Evolutionary conservation across 768 basidiomycete genomes (phyloP).

Genomic region (Lactarius evosmus): DNA sequence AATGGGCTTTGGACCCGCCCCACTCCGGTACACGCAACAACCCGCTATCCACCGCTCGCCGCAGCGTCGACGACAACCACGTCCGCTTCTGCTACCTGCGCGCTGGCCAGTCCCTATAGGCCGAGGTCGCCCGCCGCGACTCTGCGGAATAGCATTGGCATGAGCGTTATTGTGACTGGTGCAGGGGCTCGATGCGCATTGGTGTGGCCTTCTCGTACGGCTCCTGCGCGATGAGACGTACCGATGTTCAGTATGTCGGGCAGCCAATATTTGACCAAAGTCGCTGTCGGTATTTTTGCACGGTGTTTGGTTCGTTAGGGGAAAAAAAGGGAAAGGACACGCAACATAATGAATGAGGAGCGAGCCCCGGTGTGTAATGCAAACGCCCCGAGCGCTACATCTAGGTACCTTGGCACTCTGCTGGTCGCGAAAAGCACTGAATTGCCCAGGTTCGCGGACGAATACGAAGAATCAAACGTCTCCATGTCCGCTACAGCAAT

Average conservation of each 20-base stretch:
- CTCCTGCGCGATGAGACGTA: slow-evolving; percentile 43
- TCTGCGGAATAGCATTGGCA: slow-evolving; percentile 49
- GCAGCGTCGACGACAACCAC: slow-evolving; percentile 38
- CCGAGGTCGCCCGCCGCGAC: slow-evolving; percentile 30
- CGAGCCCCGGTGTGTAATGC: slow-evolving; percentile 43
- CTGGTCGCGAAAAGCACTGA: slow-evolving; percentile 32
- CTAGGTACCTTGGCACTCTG: slow-evolving; percentile 39
- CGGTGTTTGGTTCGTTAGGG: slow-evolving; percentile 29
- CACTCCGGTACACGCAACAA: slow-evolving; percentile 46
- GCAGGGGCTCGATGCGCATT: too few relatives aligned
- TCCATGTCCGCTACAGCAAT: slow-evolving; percentile 2
- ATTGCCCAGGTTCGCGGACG: slow-evolving; percentile 4
- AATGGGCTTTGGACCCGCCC: slow-evolving; percentile 34
- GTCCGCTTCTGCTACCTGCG: slow-evolving; percentile 28
- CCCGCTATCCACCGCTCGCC: slow-evolving; percentile 30
- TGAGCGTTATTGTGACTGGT: slow-evolving; percentile 44
- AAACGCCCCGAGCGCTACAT: slow-evolving; percentile 34
- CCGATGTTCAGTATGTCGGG: slow-evolving; percentile 40
- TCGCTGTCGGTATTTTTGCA: neutral
- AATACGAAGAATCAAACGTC: slow-evolving; percentile 13
- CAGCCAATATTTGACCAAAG: slow-evolving; percentile 40
- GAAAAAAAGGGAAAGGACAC: slow-evolving; percentile 27
- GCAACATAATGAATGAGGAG: slow-evolving; percentile 47
- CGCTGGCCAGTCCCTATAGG: slow-evolving; percentile 32
- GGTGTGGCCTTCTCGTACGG: slow-evolving; percentile 43